phyloP scores from a whole-genome alignment of 306 rosid species.

The Malus sylvestris region DNA sequence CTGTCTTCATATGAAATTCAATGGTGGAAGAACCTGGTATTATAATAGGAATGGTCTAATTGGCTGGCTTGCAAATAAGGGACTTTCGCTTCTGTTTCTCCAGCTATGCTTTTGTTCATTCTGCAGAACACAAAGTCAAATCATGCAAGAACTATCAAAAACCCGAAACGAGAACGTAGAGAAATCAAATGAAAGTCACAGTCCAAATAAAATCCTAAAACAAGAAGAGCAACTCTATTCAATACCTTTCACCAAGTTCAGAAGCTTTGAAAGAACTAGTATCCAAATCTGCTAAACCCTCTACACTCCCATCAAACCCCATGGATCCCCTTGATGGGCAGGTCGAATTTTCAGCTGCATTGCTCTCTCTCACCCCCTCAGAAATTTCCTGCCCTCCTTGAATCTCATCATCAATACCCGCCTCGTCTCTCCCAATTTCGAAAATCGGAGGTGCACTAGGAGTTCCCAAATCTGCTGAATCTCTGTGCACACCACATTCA shows the following conservation, averaged over 20 bases:
- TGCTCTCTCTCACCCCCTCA: slow-evolving; percentile 24
- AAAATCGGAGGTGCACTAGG: slow-evolving; percentile 97
- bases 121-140: slow-evolving; percentile 32
- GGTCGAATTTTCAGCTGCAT: slow-evolving; percentile 22
- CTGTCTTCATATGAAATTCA: not conserved
- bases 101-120: slow-evolving; percentile 27
- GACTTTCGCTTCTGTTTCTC: slow-evolving; percentile 34
- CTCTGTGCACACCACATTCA: slow-evolving; percentile 35
- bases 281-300: slow-evolving; percentile 32
- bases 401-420: slow-evolving; percentile 25
- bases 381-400: slow-evolving; percentile 18
- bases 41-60: slow-evolving; percentile 37
- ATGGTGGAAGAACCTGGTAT: slow-evolving; percentile 47
- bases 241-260: slow-evolving; percentile 52
- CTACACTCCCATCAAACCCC: slow-evolving; percentile 39
- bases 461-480: slow-evolving; percentile 59
- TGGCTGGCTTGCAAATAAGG: slow-evolving; percentile 13
- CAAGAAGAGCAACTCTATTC: not conserved
- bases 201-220: not conserved
- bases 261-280: slow-evolving; percentile 17
- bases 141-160: not conserved
- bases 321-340: slow-evolving; percentile 42
- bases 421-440: slow-evolving; percentile 25
- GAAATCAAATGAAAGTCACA: not conserved
- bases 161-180: not conserved